Percentiles rank a stretch among this genome's conserved stretches.
Evolutionary conservation across 495 filamentous ascomycete species (phyloP).

Genomic region (Zalerion maritima): DNA sequence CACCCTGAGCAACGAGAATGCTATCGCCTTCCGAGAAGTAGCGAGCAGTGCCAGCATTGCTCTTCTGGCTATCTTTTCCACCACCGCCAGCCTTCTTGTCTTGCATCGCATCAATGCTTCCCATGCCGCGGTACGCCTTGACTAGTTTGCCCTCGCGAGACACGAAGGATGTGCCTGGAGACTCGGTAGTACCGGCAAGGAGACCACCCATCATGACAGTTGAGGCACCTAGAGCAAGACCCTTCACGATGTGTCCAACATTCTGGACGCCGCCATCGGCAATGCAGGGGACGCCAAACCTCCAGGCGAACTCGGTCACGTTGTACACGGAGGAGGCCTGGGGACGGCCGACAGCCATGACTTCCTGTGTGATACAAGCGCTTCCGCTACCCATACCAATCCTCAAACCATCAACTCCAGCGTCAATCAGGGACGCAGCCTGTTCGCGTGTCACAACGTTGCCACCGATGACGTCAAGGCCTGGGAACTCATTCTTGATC

Average conservation of each 20-base stretch:
- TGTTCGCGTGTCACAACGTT: constrained; percentile 97
- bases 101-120: constrained; percentile 97
- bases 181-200: constrained; percentile 93
- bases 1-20: constrained; percentile 91
- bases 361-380: constrained; percentile 98
- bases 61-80: constrained; percentile 59
- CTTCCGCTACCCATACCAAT: constrained; percentile 98
- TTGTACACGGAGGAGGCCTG: constrained; percentile 87
- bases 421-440: constrained; percentile 80
- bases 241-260: constrained; percentile 97
- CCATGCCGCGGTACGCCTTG: constrained; percentile 99
- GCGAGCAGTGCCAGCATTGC: constrained; percentile 89
- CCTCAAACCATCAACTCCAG: constrained; percentile 87
- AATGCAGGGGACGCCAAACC: constrained; percentile 95
- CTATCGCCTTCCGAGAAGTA: constrained; percentile 97
- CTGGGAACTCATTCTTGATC: constrained; percentile 73
- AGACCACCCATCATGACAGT: constrained; percentile 99
- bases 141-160: constrained; percentile 90
- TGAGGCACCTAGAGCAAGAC: constrained; percentile 80
- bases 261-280: constrained; percentile 98
- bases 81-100: constrained; percentile 75
- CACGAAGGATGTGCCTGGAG: constrained; percentile 91
- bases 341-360: constrained; percentile 95
- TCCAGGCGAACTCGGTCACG: constrained; percentile 73
- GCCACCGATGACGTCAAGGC: constrained; percentile 87